phyloP scores from a whole-genome alignment of 1,284 basidiomycete species.

The Chalciporus sp. region DNA sequence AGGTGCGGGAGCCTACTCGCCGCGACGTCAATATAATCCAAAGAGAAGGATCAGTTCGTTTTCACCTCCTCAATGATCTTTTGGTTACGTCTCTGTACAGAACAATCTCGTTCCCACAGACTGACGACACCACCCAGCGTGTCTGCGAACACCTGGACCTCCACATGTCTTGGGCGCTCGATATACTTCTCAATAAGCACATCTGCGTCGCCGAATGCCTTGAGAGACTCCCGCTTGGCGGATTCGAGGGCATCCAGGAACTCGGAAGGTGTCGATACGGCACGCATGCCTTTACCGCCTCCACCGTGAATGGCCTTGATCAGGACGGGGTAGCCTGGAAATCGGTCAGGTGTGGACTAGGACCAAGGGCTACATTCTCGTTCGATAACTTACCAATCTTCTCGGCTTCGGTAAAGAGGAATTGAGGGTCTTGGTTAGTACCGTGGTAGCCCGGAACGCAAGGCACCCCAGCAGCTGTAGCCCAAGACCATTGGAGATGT shows the following conservation, averaged over 20 bases:
- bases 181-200: slow-evolving; percentile 90
- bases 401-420: slow-evolving; percentile 67
- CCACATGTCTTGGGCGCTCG: slow-evolving; percentile 81
- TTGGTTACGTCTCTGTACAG: slow-evolving; percentile 91
- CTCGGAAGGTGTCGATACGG: slow-evolving; percentile 65
- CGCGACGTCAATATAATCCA: neutral
- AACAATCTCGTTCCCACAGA: slow-evolving; percentile 93
- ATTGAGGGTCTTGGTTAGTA: slow-evolving; percentile 66
- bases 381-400: slow-evolving; percentile 58
- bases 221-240: slow-evolving; percentile 85
- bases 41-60: neutral
- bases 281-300: slow-evolving; percentile 96
- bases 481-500: slow-evolving; percentile 11
- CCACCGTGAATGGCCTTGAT: slow-evolving; percentile 98
- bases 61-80: slow-evolving; percentile 90
- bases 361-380: neutral
- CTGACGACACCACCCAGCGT: slow-evolving; percentile 76
- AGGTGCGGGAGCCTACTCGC: slow-evolving; percentile 85
- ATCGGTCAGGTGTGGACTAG: neutral
- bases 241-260: slow-evolving; percentile 81
- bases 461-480: slow-evolving; percentile 80
- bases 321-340: slow-evolving; percentile 81
- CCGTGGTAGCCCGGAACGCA: slow-evolving; percentile 94
- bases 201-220: slow-evolving; percentile 84
- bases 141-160: slow-evolving; percentile 92